Percentiles rank a stretch among this genome's conserved stretches.
These are phyloP conservation scores for Talaromyces albobiverticillius DNA, from an alignment of 2,329 filamentous ascomycete species.

Conservation along the genomic window DNA sequence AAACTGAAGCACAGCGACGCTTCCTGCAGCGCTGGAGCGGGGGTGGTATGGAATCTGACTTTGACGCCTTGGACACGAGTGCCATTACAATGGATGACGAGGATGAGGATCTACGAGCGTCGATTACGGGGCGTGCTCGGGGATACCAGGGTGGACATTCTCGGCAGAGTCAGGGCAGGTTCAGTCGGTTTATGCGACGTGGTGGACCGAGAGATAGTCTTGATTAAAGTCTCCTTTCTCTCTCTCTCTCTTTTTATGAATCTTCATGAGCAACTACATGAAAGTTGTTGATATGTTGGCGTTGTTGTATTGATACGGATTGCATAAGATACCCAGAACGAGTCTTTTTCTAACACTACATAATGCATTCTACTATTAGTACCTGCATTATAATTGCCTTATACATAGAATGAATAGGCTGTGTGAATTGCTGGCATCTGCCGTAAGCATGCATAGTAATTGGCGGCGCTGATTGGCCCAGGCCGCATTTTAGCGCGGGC, in stretches of 20 bases:
- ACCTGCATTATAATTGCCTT: no score
- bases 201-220: conserved; percentile 51
- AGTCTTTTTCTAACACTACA: neutral
- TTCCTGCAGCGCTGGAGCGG: conserved; percentile 40
- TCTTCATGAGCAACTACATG: no score
- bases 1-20: conserved; percentile 39
- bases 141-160: conserved; percentile 18
- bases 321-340: conserved; percentile 6
- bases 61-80: conserved; percentile 34
- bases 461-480: neutral
- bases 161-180: conserved; percentile 27
- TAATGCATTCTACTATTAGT: no score
- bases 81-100: conserved; percentile 24
- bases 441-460: conserved; percentile 3
- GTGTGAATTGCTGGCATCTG: no score
- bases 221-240: conserved; percentile 32
- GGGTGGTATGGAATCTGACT: conserved; percentile 19
- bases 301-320: neutral
- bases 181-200: conserved; percentile 41
- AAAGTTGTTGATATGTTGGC: neutral
- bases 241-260: neutral
- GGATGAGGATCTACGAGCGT: conserved; percentile 29
- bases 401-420: no score
- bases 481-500: neutral
- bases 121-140: conserved; percentile 26